These are phyloP conservation scores for Talaromyces pinophilus DNA, from an alignment of 2,329 filamentous ascomycete genomes.

Conservation along the genomic window DNA sequence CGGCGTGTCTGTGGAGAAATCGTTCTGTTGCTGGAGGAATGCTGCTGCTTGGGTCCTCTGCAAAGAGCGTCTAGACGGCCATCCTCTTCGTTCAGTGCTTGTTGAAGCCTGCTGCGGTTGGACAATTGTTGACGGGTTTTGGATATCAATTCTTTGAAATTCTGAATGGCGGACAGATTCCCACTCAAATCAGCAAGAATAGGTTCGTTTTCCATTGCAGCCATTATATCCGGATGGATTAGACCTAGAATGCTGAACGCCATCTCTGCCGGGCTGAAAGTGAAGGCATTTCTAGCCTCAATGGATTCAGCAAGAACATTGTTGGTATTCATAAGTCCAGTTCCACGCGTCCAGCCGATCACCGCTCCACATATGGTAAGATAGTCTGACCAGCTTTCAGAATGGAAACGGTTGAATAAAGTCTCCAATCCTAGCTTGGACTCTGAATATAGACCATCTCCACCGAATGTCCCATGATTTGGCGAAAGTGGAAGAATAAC, in stretches of 20 bases:
- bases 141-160: constrained; percentile 91
- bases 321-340: constrained; percentile 95
- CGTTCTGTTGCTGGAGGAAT: neutral
- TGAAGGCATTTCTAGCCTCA: constrained; percentile 91
- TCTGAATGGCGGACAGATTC: constrained; percentile 93
- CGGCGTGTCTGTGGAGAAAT: constrained; percentile 56
- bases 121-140: constrained; percentile 90
- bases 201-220: constrained; percentile 91
- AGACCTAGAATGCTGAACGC: constrained; percentile 98
- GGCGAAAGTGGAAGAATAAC: constrained; percentile 94
- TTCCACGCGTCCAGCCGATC: constrained; percentile 98
- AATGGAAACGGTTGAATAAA: constrained; percentile 97
- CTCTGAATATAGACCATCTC: constrained; percentile 96
- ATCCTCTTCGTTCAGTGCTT: constrained; percentile 94
- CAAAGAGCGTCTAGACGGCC: constrained; percentile 74
- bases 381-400: constrained; percentile 95
- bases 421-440: constrained; percentile 97
- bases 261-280: constrained; percentile 99
- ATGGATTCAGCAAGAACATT: constrained; percentile 81
- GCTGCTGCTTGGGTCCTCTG: neutral
- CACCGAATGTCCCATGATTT: constrained; percentile 97
- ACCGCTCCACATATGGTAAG: constrained; percentile 97
- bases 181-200: constrained; percentile 97
- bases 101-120: constrained; percentile 89
- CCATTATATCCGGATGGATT: constrained; percentile 89